A percentile compares a stretch with the other conserved stretches of the same genome.
Conservation (phyloP, 2,329 filamentous ascomycete genomes). For the Ophiocordyceps sinensis region DNA sequence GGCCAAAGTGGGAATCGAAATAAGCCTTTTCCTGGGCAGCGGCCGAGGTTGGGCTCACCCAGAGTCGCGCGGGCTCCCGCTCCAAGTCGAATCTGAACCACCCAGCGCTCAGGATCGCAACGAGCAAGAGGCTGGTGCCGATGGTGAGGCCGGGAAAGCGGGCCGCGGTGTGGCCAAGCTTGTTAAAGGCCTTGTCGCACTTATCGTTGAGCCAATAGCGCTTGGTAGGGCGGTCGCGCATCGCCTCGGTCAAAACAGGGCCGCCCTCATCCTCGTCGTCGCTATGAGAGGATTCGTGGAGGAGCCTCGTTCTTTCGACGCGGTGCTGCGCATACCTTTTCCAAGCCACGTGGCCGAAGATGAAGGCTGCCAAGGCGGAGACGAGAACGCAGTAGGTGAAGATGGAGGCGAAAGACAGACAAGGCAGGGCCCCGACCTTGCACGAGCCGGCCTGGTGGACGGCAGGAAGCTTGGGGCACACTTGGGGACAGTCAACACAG, state of each 20-base stretch:
- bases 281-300: slow-evolving; percentile 71
- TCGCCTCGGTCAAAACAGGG: slow-evolving; percentile 53
- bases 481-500: slow-evolving; percentile 79
- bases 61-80: slow-evolving; percentile 76
- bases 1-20: slow-evolving; percentile 86
- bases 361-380: slow-evolving; percentile 46
- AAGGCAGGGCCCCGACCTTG: slow-evolving; percentile 76
- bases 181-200: slow-evolving; percentile 67
- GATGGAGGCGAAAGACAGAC: slow-evolving; percentile 84
- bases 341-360: slow-evolving; percentile 64
- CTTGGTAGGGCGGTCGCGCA: slow-evolving; percentile 64
- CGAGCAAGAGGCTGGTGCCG: slow-evolving; percentile 54
- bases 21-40: slow-evolving; percentile 89
- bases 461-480: slow-evolving; percentile 70
- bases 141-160: slow-evolving; percentile 79
- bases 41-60: slow-evolving; percentile 89
- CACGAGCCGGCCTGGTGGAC: slow-evolving; percentile 59
- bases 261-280: slow-evolving; percentile 94
- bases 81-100: slow-evolving; percentile 87
- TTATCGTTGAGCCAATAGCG: slow-evolving; percentile 74
- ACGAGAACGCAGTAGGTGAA: slow-evolving; percentile 70
- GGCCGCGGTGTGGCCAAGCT: slow-evolving; percentile 67
- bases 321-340: slow-evolving; percentile 58
- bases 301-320: slow-evolving; percentile 68
- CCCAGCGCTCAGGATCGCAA: slow-evolving; percentile 68